Evolutionary conservation across 768 basidiomycete species (phyloP).

Genomic region (Amanita phalloides): DNA sequence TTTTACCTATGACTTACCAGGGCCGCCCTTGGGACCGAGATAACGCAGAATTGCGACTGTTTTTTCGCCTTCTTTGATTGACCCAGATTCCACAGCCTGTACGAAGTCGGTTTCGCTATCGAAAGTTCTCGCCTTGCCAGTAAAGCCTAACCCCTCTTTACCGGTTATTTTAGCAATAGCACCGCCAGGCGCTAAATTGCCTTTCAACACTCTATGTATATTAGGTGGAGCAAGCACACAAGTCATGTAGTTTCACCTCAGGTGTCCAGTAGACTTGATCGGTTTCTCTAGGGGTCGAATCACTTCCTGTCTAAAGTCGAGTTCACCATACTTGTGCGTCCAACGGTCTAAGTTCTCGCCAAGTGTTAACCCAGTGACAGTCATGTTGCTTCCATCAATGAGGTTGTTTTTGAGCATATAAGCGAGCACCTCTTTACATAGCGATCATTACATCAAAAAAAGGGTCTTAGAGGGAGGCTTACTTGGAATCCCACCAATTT

Average conservation of each 20-base stretch:
- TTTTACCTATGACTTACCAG: slow-evolving; percentile 42
- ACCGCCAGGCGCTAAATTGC: slow-evolving; percentile 89
- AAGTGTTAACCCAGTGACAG: slow-evolving; percentile 82
- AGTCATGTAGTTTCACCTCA: slow-evolving; percentile 45
- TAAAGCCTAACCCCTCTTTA: slow-evolving; percentile 85
- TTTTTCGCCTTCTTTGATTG: slow-evolving; percentile 92
- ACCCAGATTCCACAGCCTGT: slow-evolving; percentile 77
- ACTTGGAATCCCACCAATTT: slow-evolving; percentile 96
- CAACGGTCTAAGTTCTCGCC: slow-evolving; percentile 91
- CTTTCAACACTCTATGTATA: slow-evolving; percentile 64
- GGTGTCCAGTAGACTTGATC: slow-evolving; percentile 84
- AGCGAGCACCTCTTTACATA: slow-evolving; percentile 57
- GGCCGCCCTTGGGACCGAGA: slow-evolving; percentile 94
- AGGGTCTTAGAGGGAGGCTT: slow-evolving; percentile 19
- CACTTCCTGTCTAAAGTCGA: slow-evolving; percentile 70
- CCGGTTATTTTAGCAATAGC: slow-evolving; percentile 97
- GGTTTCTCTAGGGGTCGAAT: slow-evolving; percentile 82
- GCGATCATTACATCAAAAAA: slow-evolving; percentile 2
- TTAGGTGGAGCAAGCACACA: not conserved
- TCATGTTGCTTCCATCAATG: slow-evolving; percentile 86
- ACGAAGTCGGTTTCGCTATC: slow-evolving; percentile 86
- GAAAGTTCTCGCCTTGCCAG: slow-evolving; percentile 88
- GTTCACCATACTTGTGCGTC: slow-evolving; percentile 70
- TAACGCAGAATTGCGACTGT: slow-evolving; percentile 93
- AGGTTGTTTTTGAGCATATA: slow-evolving; percentile 81